Conservation (phyloP, 129 eudicot genomes). For the Cynara cardunculus region DNA sequence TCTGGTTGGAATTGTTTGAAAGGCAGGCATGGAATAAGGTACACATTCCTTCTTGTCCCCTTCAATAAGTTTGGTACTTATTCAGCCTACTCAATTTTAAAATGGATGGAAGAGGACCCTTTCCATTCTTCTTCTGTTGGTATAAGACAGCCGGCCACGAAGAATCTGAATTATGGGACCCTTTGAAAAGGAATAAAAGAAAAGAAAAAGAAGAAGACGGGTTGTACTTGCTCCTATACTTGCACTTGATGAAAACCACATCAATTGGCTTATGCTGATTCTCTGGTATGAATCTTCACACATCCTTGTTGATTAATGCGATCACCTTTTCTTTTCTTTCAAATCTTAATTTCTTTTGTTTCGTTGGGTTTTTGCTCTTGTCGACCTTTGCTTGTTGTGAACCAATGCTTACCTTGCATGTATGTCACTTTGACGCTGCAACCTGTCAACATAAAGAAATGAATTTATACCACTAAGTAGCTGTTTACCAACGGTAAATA, state of each 20-base stretch:
- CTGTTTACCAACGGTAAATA: background rate
- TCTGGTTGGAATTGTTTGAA: constrained; percentile 45
- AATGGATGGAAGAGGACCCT: constrained; percentile 34
- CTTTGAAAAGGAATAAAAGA: constrained; percentile 4
- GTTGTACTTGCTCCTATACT: constrained; percentile 61
- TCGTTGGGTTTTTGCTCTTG: background rate
- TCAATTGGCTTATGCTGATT: constrained; percentile 38
- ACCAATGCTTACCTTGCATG: constrained; percentile 7
- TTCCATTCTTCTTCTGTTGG: constrained; percentile 35
- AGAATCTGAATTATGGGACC: constrained; percentile 37
- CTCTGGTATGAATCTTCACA: constrained; percentile 45
- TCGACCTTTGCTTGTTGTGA: constrained; percentile 11
- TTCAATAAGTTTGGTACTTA: constrained; percentile 73
- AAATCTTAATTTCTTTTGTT: background rate
- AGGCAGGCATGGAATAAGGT: constrained; percentile 67
- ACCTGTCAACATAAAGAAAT: background rate
- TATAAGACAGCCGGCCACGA: constrained; percentile 19
- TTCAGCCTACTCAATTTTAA: constrained; percentile 36
- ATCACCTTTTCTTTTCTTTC: constrained; percentile 13
- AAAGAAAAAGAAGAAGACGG: constrained; percentile 14
- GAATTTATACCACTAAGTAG: background rate
- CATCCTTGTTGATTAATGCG: constrained; percentile 22
- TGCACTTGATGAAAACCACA: constrained; percentile 33
- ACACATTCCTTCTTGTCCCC: constrained; percentile 60
- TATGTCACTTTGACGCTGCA: constrained; percentile 19